Evolutionary conservation across 257 asterid genomes (phyloP), one percentile per base, ranked within the genome.

Genomic region (Solanum appendiculatum): DNA sequence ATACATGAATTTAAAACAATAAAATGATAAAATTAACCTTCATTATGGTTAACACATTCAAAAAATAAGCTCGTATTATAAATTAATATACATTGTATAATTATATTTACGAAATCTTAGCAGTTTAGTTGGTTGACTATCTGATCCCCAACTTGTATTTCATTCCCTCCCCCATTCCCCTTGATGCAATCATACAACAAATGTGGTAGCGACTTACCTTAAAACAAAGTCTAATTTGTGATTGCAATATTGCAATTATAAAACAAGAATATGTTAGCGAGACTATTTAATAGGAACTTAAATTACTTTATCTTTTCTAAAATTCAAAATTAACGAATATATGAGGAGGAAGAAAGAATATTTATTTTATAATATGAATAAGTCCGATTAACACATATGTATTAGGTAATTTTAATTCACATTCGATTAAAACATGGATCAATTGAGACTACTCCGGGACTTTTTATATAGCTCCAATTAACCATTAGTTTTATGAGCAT

Each of bases 251-350:
- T 66, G 10, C 37, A 27, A 27, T 29, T 3, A 68, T 18, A 0
- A 29, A 14, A 14, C 0, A 27, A 68, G 37, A 6, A 68, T 1
- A 54, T 54, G 10, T 54, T 54, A 13, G 9, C 3, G 9, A 11
- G 20, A 0, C 2, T 60, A n/a, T 3, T 0, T 1, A 23, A 27
- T 2, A 25, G 0, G 31, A 64, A 64, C 25, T 64, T 2, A 64
- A 13, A 64, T 25, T 12, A 25, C 7, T 64, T 64, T 23, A 9
- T 60, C 10, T 60, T 60, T 10, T 60, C 15, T 60, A n/a, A 10
- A n/a, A 29, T 63, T 63, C 16, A 63, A 63, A 63, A 63, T 11
- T 63, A 5, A 63, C 3, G 31, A 63, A 63, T 23, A 1, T 63
- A 11, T 0, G 18, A 63, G 33, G 33, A 60, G 6, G 8, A 58